Evolutionary conservation across 495 filamentous ascomycete genomes (phyloP).

Genomic region (Tricharina praecox): DNA sequence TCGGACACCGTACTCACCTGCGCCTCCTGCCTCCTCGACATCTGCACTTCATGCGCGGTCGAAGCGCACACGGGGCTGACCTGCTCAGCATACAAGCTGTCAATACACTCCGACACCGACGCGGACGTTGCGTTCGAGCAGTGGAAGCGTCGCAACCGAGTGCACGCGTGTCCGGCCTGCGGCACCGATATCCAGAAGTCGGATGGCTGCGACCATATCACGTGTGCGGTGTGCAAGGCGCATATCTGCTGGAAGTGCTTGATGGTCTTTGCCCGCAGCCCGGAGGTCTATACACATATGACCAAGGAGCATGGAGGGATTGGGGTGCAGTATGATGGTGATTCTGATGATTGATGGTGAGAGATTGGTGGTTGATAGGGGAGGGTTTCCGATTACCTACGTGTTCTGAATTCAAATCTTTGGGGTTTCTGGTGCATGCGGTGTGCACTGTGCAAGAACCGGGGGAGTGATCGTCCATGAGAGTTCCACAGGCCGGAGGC

Average conservation of each 20-base stretch:
- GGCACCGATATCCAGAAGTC: slow-evolving; percentile 26
- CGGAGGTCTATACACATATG: slow-evolving; percentile 27
- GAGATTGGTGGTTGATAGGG: neutral
- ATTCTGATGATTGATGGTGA: neutral
- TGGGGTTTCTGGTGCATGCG: too few species aligned
- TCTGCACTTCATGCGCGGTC: slow-evolving; percentile 27
- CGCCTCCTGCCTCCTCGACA: slow-evolving; percentile 25
- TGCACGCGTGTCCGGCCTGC: slow-evolving; percentile 27
- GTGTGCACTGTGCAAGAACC: too few species aligned
- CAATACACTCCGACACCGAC: slow-evolving; percentile 10
- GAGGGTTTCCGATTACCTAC: neutral
- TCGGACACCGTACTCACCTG: slow-evolving; percentile 22
- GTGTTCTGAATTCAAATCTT: neutral
- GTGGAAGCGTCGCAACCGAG: slow-evolving; percentile 20
- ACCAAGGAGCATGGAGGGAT: slow-evolving; percentile 15
- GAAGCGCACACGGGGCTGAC: slow-evolving; percentile 27
- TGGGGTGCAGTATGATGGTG: slow-evolving; percentile 3
- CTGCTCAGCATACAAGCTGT: slow-evolving; percentile 25
- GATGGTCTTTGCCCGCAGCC: slow-evolving; percentile 10
- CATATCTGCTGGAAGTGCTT: slow-evolving; percentile 32
- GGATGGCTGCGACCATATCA: slow-evolving; percentile 29
- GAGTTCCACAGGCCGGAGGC: too few species aligned
- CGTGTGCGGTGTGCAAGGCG: slow-evolving; percentile 21
- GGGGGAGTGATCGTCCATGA: too few species aligned
- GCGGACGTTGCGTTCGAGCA: slow-evolving; percentile 11